Conservation (phyloP, 768 basidiomycete genomes). For the Boletus sp. region DNA sequence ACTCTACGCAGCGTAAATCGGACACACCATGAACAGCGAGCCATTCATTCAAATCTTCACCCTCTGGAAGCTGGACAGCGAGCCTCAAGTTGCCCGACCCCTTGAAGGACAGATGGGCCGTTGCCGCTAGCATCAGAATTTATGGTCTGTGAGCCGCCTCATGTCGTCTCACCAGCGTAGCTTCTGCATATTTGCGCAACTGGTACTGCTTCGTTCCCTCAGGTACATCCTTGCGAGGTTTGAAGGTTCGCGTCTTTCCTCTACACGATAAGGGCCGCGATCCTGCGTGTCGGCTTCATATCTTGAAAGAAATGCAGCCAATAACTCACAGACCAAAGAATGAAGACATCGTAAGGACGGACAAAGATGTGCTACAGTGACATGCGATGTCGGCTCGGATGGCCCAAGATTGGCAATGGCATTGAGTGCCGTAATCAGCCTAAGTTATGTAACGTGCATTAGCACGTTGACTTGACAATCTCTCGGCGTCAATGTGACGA, state of each 20-base stretch:
- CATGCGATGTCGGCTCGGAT: constrained; percentile 4
- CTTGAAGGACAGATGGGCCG: constrained; percentile 38
- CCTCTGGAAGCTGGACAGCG: constrained; percentile 93
- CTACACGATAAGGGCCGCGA: constrained; percentile 38
- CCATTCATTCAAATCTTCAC: constrained; percentile 98
- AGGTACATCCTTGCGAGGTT: constrained; percentile 90
- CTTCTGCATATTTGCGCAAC: constrained; percentile 95
- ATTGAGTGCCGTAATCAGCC: neutral
- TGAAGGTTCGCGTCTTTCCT: constrained; percentile 93
- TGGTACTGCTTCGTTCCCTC: constrained; percentile 99
- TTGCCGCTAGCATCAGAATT: constrained; percentile 12
- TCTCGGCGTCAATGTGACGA: neutral
- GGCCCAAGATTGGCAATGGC: constrained; percentile 16
- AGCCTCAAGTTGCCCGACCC: constrained; percentile 93
- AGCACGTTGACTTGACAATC: neutral
- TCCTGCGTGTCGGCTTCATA: constrained; percentile 13
- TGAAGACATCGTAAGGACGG: constrained; percentile 60
- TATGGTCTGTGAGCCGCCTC: neutral
- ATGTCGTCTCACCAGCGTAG: constrained; percentile 65
- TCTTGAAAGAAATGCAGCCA: neutral
- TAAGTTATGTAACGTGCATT: neutral
- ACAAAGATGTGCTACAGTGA: constrained; percentile 9
- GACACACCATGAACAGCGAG: constrained; percentile 94
- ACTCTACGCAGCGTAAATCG: neutral
- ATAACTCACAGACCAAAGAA: constrained; percentile 80